Evolutionary conservation across 2,329 filamentous ascomycete species (phyloP).

Genomic region (Stemphylium lycopersici): DNA sequence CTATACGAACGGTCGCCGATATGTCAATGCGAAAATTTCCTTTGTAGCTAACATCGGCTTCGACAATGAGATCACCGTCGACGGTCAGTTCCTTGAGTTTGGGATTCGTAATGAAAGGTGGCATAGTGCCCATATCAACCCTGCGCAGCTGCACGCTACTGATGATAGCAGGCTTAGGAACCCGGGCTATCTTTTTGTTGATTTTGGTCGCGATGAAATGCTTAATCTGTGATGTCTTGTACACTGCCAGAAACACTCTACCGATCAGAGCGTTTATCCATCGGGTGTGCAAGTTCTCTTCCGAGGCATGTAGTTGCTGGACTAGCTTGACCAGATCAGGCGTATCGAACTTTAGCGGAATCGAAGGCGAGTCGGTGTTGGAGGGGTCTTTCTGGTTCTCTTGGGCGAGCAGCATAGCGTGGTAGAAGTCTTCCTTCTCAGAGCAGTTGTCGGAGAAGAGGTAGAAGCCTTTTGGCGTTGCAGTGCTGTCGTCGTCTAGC

Average conservation of each 20-base stretch:
- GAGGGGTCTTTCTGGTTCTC: conserved; percentile 66
- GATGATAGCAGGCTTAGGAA: conserved; percentile 89
- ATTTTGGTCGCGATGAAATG: conserved; percentile 82
- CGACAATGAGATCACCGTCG: conserved; percentile 86
- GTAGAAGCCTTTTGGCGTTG: conserved; percentile 83
- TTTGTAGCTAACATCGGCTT: conserved; percentile 85
- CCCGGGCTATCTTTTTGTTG: conserved; percentile 92
- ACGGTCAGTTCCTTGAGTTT: conserved; percentile 87
- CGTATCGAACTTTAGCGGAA: conserved; percentile 77
- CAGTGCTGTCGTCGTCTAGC: conserved; percentile 57
- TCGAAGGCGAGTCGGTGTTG: conserved; percentile 63
- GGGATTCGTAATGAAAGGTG: conserved; percentile 87
- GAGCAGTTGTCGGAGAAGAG: conserved; percentile 95
- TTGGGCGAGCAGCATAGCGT: conserved; percentile 85
- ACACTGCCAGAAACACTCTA: conserved; percentile 83
- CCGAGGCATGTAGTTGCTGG: conserved; percentile 86
- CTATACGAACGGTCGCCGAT: conserved; percentile 89
- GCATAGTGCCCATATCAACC: conserved; percentile 84
- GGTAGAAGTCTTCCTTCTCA: conserved; percentile 98
- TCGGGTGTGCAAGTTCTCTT: conserved; percentile 86
- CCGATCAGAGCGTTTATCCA: conserved; percentile 95
- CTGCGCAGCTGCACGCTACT: conserved; percentile 81
- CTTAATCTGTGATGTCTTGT: conserved; percentile 83
- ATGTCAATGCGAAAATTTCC: conserved; percentile 91
- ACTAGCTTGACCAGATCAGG: conserved; percentile 89